Evolutionary conservation across 73 alveolate genomes (phyloP).

Genomic region (Paraurostyla sp.): DNA sequence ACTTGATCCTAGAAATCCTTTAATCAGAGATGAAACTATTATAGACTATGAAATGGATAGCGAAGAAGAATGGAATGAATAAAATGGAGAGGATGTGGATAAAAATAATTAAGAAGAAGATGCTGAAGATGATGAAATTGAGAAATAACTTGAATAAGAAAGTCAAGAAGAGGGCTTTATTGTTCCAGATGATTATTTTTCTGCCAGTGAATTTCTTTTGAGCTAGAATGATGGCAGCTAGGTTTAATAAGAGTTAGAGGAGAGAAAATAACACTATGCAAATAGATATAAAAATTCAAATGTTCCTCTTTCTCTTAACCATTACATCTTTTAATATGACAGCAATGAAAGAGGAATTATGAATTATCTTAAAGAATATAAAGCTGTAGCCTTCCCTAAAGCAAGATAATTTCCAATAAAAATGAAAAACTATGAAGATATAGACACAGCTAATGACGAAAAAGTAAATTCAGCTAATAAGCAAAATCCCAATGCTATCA

Average conservation of each 20-base stretch:
- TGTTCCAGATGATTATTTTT: conserved; percentile 34
- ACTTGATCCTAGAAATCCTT: conserved; percentile 51
- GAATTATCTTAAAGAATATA: conserved; percentile 17
- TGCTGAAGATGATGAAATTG: conserved; percentile 54
- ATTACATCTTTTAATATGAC: neutral
- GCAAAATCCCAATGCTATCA: conserved; percentile 70
- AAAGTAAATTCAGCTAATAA: conserved; percentile 38
- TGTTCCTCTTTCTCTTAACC: neutral
- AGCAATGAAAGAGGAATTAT: neutral
- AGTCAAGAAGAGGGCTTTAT: conserved; percentile 43
- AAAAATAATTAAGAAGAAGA: conserved; percentile 29
- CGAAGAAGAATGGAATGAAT: conserved; percentile 78
- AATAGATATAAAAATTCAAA: neutral
- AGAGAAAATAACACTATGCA: conserved; percentile 9
- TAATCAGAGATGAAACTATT: conserved; percentile 51
- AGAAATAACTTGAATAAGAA: conserved; percentile 18
- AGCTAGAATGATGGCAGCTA: conserved; percentile 8
- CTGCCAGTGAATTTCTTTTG: conserved; percentile 24
- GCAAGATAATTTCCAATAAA: conserved; percentile 10
- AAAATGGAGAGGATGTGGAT: conserved; percentile 73
- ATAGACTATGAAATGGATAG: conserved; percentile 78
- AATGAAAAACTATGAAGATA: neutral
- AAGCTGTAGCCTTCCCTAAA: conserved; percentile 51
- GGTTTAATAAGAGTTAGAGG: conserved; percentile 18
- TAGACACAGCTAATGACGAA: conserved; percentile 18